Evolutionary conservation across 2,329 filamentous ascomycete genomes (phyloP).

Genomic region (Fusarium pseudoanthophilum): DNA sequence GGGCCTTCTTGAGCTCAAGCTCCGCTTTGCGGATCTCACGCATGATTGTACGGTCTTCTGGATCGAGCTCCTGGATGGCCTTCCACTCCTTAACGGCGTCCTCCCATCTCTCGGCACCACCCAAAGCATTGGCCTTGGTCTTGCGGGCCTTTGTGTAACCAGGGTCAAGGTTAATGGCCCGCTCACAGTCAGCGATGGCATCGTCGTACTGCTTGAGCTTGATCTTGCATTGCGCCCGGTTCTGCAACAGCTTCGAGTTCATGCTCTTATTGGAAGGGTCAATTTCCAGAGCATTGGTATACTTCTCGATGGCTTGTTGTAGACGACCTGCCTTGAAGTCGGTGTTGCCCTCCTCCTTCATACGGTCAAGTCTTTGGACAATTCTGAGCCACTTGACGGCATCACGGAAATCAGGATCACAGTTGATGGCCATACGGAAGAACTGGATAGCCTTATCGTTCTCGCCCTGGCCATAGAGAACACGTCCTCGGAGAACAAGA

Average conservation of each 20-base stretch:
- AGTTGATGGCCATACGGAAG: slow-evolving; percentile 87
- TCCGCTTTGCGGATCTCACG: slow-evolving; percentile 92
- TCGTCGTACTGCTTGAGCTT: slow-evolving; percentile 85
- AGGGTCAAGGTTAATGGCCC: slow-evolving; percentile 83
- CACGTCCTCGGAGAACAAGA: slow-evolving; percentile 85
- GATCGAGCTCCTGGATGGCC: slow-evolving; percentile 82
- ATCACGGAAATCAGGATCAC: slow-evolving; percentile 90
- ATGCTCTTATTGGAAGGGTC: slow-evolving; percentile 91
- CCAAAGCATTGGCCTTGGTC: slow-evolving; percentile 91
- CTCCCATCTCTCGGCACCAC: slow-evolving; percentile 89
- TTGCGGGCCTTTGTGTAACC: slow-evolving; percentile 90
- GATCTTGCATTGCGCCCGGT: slow-evolving; percentile 85
- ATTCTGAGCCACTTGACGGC: slow-evolving; percentile 89
- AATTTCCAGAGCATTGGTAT: slow-evolving; percentile 82
- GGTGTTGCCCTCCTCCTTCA: slow-evolving; percentile 92
- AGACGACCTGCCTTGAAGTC: slow-evolving; percentile 89
- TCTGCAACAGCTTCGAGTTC: slow-evolving; percentile 94
- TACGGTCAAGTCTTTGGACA: slow-evolving; percentile 90
- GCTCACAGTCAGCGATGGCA: slow-evolving; percentile 87
- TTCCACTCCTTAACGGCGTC: slow-evolving; percentile 92
- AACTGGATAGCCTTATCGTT: slow-evolving; percentile 95
- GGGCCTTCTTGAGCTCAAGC: slow-evolving; percentile 95
- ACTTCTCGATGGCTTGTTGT: slow-evolving; percentile 84
- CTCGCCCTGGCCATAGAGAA: slow-evolving; percentile 90
- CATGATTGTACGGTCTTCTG: slow-evolving; percentile 79